Evolutionary conservation across 2,329 filamentous ascomycete species (phyloP), one percentile per base, ranked within the genome.

Genomic region (Alternaria burnsii): DNA sequence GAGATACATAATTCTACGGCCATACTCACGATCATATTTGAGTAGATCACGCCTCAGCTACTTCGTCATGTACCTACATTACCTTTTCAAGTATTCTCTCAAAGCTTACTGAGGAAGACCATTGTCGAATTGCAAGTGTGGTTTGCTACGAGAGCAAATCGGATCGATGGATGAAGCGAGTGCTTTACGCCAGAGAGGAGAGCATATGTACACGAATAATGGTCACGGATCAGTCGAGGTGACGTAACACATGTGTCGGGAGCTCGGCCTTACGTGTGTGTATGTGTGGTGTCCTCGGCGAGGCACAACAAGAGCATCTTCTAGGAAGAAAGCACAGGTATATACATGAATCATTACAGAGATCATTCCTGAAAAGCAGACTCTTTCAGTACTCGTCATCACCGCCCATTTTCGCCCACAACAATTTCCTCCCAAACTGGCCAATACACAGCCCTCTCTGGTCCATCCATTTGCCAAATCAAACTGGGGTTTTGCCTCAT

Each of bases 401-500:
- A 50, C 5, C 46, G 22, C 16, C 14, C 22, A 26, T 43, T 48
- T 4, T 5, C 28, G 20, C 28, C 28, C 9, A 32, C 42, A 32
- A 48, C 3, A 2, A 52, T 4, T 16, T 59, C 61, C 26, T 65
- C 62, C 67, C 67, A 71, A 40, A 64, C 55, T 3, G 65, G 65
- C 68, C 68, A 71, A 51, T 63, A 70, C 1, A 42, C 53, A 6
- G 58, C 55, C 5, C 41, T 52, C 3, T 52, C 48, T 10, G 32
- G 47, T 6, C 26, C 62, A 34, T 59, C 60, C 56, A 65, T 67
- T 51, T 71, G 67, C 74, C 74, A 76, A 18, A 76, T 66, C 58
- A 76, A 52, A 55, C 69, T 66, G 4, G 74, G 71, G 50, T 73
- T 72, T 34, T 62, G 66, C 32, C 64, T 63, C 38, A 76, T 38